Percentiles rank a stretch among this genome's conserved stretches.
phyloP scores from a whole-genome alignment of 2,329 filamentous ascomycete genomes.

The Fusarium ramigenum region DNA sequence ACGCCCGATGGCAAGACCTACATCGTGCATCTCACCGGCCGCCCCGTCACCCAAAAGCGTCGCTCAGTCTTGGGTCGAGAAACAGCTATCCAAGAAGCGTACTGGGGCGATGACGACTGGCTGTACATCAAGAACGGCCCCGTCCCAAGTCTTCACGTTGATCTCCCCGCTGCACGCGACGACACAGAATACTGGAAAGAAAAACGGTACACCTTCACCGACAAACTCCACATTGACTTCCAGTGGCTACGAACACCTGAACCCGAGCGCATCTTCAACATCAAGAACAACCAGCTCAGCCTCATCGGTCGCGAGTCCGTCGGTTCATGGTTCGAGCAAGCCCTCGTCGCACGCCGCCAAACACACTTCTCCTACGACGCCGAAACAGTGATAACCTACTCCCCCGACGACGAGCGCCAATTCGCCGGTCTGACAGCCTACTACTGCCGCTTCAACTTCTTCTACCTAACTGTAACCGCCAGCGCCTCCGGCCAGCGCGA shows the following conservation, averaged over 20 bases:
- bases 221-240: slow-evolving; percentile 60
- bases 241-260: slow-evolving; percentile 68
- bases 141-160: slow-evolving; percentile 62
- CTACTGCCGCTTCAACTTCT: slow-evolving; percentile 72
- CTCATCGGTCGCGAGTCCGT: slow-evolving; percentile 62
- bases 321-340: slow-evolving; percentile 68
- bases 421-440: slow-evolving; percentile 70
- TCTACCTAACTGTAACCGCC: slow-evolving; percentile 69
- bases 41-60: slow-evolving; percentile 60
- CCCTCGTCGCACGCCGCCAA: slow-evolving; percentile 64
- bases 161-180: slow-evolving; percentile 59
- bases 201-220: slow-evolving; percentile 57
- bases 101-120: slow-evolving; percentile 69
- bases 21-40: slow-evolving; percentile 62
- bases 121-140: slow-evolving; percentile 69
- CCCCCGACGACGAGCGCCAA: slow-evolving; percentile 66
- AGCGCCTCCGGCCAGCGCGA: slow-evolving; percentile 65
- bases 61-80: slow-evolving; percentile 65
- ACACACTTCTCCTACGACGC: slow-evolving; percentile 69
- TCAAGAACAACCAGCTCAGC: slow-evolving; percentile 52
- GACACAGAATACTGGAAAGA: slow-evolving; percentile 61
- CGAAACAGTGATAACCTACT: slow-evolving; percentile 64
- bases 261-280: slow-evolving; percentile 60
- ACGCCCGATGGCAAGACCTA: slow-evolving; percentile 62
- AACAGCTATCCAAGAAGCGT: slow-evolving; percentile 67